Evolutionary conservation across 2,329 filamentous ascomycete genomes (phyloP), one percentile per base, ranked within the genome.

Genomic region (Echinosphaeria canescens): DNA sequence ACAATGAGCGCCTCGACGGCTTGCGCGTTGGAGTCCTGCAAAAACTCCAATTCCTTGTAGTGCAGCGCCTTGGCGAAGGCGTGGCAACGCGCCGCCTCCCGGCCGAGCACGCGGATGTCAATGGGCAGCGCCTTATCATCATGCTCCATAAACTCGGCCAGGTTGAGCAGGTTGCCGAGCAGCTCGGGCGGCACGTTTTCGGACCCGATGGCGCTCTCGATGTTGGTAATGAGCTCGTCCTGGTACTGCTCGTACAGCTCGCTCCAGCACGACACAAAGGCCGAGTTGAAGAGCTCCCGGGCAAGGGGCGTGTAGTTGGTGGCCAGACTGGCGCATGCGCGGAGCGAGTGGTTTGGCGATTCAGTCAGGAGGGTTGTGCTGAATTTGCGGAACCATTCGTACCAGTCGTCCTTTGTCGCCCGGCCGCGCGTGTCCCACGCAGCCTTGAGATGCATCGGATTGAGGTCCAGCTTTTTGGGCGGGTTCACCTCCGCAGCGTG

Each of bases 131-230:
- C 85, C 48, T 98, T 98, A 47, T 99, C 88, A 39, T 98, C 90
- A 42, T 98, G 88, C 45, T 99, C 88, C 88, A 99, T 99, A 47
- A 98, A 99, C 45, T 99, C 88, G 13, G 88, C 88, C 27, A 99
- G 62, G 42, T 98, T 98, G 26, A 99, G 67, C 15, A 99, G 59
- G 26, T 93, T 75, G 32, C 92, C 85, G 7, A 98, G 58, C 36
- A 99, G 75, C 47, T 99, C 90, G 0, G 90, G 88, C 0, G 88
- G 85, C 10, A 98, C 90, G 38, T 93, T 85, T 27, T 85, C 76
- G 4, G 85, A 95, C 29, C 82, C 88, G 37, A 99, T 76, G 1
- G 90, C 88, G 33, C 78, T 81, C 47, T 99, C 88, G 27, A 99
- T 91, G 14, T 90, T 91, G 28, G 76, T 73, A 27, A 98, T 90